These are phyloP conservation scores for Yamadazyma siamensis DNA, from an alignment of 1,139 yeast species.

Conservation along the genomic window DNA sequence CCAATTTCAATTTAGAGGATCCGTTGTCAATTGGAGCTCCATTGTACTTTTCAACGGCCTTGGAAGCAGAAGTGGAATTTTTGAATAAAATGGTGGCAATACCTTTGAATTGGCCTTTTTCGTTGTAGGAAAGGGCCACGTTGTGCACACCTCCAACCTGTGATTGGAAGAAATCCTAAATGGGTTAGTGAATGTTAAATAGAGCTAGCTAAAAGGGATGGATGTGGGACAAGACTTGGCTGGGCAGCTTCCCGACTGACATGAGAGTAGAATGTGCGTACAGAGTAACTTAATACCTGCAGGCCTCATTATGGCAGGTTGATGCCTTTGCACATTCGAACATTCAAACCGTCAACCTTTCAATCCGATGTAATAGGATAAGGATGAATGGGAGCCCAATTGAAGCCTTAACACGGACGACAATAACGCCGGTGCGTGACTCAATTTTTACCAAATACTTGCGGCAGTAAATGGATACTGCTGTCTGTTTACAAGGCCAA, in stretches of 20 bases:
- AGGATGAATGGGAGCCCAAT: too few species aligned
- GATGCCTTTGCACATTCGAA: too few species aligned
- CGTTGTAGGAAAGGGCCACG: slow-evolving; percentile 75
- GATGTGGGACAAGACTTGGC: background rate
- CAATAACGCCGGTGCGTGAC: too few species aligned
- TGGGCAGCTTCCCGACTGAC: too few species aligned
- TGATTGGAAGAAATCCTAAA: slow-evolving; percentile 82
- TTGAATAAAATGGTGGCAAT: slow-evolving; percentile 82
- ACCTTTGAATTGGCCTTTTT: slow-evolving; percentile 88
- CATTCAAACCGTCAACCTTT: too few species aligned
- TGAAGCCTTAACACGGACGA: too few species aligned
- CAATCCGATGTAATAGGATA: too few species aligned
- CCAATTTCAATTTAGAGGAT: slow-evolving; percentile 71
- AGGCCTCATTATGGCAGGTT: too few species aligned
- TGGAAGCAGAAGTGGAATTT: slow-evolving; percentile 59
- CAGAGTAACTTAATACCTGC: slow-evolving; percentile 1
- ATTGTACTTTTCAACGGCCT: slow-evolving; percentile 80
- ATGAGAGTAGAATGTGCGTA: background rate
- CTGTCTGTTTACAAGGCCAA: too few species aligned
- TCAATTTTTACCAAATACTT: too few species aligned
- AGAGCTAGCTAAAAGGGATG: background rate
- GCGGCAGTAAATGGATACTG: too few species aligned
- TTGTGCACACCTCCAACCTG: slow-evolving; percentile 83
- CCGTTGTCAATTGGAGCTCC: slow-evolving; percentile 95
- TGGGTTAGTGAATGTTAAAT: slow-evolving; percentile 7